These are phyloP conservation scores for Fusarium paranaense DNA, from an alignment of 2,329 filamentous ascomycete genomes.

Conservation along the genomic window DNA sequence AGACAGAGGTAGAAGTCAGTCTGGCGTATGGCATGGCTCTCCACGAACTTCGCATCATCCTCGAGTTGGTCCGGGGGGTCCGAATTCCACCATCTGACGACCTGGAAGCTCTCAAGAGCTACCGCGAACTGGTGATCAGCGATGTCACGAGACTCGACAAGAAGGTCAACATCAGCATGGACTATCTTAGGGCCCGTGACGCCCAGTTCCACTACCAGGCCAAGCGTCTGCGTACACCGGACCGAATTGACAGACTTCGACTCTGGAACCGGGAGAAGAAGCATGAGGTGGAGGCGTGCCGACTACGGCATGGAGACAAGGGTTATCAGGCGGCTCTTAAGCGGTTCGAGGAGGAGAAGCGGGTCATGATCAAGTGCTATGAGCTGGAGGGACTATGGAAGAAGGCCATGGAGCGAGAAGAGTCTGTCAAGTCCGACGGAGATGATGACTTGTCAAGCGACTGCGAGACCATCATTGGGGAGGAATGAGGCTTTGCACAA, in stretches of 20 bases:
- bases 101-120: constrained; percentile 12
- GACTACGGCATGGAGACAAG: constrained; percentile 17
- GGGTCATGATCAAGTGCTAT: constrained; percentile 33
- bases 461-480: constrained; percentile 25
- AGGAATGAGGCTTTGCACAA: constrained; percentile 1
- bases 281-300: constrained; percentile 20
- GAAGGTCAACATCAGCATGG: constrained; percentile 26
- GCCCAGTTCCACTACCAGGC: constrained; percentile 31
- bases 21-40: constrained; percentile 31
- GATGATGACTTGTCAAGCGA: constrained; percentile 34
- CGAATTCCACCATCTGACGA: constrained; percentile 13
- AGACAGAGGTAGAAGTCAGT: constrained; percentile 31
- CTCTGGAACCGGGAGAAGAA: constrained; percentile 35
- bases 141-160: constrained; percentile 17
- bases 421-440: neutral
- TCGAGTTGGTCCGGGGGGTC: constrained; percentile 15
- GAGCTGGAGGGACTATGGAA: constrained; percentile 29
- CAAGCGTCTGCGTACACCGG: constrained; percentile 31
- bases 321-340: constrained; percentile 16
- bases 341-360: constrained; percentile 30
- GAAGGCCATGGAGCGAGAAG: constrained; percentile 22
- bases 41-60: constrained; percentile 28
- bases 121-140: constrained; percentile 7
- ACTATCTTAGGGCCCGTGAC: constrained; percentile 29
- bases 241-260: constrained; percentile 30